Conservation (phyloP, 2,329 filamentous ascomycete genomes). For the Claviceps sp. region DNA sequence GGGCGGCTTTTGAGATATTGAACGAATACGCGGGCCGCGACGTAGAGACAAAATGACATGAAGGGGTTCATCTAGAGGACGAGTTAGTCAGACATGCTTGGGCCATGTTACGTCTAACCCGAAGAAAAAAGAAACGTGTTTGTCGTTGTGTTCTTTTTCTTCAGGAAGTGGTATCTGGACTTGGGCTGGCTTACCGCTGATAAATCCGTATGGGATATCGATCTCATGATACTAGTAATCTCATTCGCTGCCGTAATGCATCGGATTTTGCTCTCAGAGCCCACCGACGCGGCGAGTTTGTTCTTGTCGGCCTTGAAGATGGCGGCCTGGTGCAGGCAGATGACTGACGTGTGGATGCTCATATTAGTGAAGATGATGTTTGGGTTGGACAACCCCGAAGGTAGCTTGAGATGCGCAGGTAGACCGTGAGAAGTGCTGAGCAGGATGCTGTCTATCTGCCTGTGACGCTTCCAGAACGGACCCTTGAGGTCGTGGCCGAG, state of each 20-base stretch:
- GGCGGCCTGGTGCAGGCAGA: constrained; percentile 94
- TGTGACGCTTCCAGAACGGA: constrained; percentile 90
- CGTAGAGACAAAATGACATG: constrained; percentile 88
- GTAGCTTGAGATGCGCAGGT: constrained; percentile 69
- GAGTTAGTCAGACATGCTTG: too few relatives aligned
- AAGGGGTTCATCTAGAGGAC: constrained; percentile 74
- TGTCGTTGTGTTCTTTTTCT: background rate
- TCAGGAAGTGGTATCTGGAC: background rate
- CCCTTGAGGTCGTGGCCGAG: constrained; percentile 80
- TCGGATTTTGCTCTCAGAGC: constrained; percentile 79
- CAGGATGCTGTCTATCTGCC: constrained; percentile 77
- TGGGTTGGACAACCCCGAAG: constrained; percentile 58
- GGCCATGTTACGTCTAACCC: too few relatives aligned
- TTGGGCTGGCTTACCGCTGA: constrained; percentile 43
- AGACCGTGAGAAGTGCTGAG: constrained; percentile 75
- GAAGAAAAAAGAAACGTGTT: background rate
- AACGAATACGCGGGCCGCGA: constrained; percentile 88
- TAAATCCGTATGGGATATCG: constrained; percentile 82
- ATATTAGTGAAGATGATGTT: constrained; percentile 93
- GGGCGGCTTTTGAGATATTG: constrained; percentile 94
- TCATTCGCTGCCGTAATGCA: constrained; percentile 91
- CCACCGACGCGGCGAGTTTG: constrained; percentile 59
- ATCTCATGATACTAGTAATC: constrained; percentile 88
- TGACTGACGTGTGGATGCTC: constrained; percentile 91
- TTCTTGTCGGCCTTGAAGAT: constrained; percentile 96